Base-by-base conservation (phyloP, 2,329 filamentous ascomycete species). In the Pyricularia sp. region DNA sequence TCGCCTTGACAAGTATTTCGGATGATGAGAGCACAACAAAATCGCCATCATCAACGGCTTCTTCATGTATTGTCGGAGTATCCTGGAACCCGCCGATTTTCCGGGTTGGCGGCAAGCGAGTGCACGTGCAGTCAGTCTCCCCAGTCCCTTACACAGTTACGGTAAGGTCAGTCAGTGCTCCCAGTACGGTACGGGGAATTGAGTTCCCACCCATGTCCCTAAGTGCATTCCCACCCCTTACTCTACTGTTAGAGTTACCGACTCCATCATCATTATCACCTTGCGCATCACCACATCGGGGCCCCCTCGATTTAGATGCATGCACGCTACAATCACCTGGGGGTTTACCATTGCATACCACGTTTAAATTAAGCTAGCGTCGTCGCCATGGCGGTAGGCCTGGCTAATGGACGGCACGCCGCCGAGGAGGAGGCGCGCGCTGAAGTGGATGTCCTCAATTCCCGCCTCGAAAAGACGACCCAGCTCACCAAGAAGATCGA, bases 401-500 rank as follows among this genome's bases (percentile, higher is more conserved):
- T 84, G 67, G 76, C 76, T 71, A 80, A 77, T 68, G 78, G 77
- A 71, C 80, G 82, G 68, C 83, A 85, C 74, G 82, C 84, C 36
- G 80, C 85, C 67, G 88, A 91, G 74, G 88, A 91, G 76, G 88
- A 91, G 79, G 87, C 88, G 64, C 83, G 87, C 69, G 88, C 88
- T 64, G 88, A 91, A 77, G 88, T 91, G 68, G 88, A 91, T 72
- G 88, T 91, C 33, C 81, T 91, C 65, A 90, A 89, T 73, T 90
- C 88, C 68, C 84, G 88, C 58, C 88, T 98, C 71, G 93, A 96
- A 74, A 98, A 97, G 85, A 96, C 96, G 73, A 91, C 93, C 70
- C 88, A 93, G 76, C 86, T 98, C 77, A 97, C 93, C 36, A 97
- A 95, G 82, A 97, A 97, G 83, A 97, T 99, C 69, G 92, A 97